A percentile compares a stretch with the other conserved stretches of the same genome.
Conservation (phyloP, 176 grass and related monocot genomes). For the Musa itinerans region DNA sequence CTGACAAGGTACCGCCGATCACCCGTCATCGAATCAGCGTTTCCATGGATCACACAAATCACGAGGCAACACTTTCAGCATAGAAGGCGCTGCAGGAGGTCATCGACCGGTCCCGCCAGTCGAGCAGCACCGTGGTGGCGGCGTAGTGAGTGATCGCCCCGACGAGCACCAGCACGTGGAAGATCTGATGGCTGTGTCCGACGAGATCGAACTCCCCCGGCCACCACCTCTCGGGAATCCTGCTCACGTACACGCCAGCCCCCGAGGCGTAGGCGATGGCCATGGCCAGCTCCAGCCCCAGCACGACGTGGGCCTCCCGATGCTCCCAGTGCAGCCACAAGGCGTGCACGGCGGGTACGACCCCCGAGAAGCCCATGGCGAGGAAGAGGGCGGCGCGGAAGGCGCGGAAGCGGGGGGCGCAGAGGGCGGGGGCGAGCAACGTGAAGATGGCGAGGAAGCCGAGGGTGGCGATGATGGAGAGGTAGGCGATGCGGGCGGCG, state of each 20-base stretch:
- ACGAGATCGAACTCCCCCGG: conserved; percentile 67
- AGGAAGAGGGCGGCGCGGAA: conserved; percentile 68
- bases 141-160: conserved; percentile 82
- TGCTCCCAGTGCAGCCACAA: conserved; percentile 66
- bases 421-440: conserved; percentile 12
- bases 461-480: conserved; percentile 9
- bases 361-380: conserved; percentile 76
- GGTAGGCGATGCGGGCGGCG: background rate
- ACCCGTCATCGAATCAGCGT: background rate
- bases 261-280: conserved; percentile 49
- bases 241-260: conserved; percentile 53
- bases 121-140: conserved; percentile 62
- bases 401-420: conserved; percentile 40
- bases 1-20: background rate
- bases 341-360: conserved; percentile 73
- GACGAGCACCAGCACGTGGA: conserved; percentile 74
- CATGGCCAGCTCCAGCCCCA: conserved; percentile 82
- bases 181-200: conserved; percentile 92
- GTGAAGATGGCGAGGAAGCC: conserved; percentile 12
- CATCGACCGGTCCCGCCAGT: conserved; percentile 27
- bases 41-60: background rate
- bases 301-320: conserved; percentile 45
- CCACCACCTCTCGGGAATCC: conserved; percentile 76
- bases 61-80: background rate
- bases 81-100: conserved; percentile 6